Conservation (phyloP, 768 basidiomycete genomes). For the Chiua virens region DNA sequence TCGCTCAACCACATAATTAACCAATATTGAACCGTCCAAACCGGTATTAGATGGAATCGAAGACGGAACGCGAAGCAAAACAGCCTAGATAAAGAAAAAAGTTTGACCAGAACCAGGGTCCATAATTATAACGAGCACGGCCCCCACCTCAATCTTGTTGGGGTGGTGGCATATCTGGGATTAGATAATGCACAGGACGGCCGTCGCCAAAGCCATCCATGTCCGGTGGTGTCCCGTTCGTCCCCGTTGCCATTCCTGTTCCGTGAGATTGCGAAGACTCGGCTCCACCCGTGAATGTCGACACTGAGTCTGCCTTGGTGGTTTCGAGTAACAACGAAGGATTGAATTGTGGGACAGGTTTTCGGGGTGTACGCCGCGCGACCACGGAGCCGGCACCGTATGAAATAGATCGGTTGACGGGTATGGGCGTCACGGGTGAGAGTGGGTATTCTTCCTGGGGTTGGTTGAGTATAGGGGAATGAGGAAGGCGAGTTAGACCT, state of each 20-base stretch:
- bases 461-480: slow-evolving; percentile 15
- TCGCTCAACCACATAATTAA: too few species aligned
- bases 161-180: slow-evolving; percentile 54
- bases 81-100: not conserved
- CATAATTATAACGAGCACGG: not conserved
- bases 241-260: slow-evolving; percentile 12
- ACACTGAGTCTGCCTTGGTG: slow-evolving; percentile 19
- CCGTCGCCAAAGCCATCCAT: slow-evolving; percentile 46
- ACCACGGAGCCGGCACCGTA: slow-evolving; percentile 19
- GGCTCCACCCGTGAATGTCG: slow-evolving; percentile 19
- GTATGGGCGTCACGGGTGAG: slow-evolving; percentile 19
- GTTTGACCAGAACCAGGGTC: not conserved
- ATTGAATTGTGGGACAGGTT: slow-evolving; percentile 58
- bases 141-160: slow-evolving; percentile 24
- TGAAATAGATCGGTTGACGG: slow-evolving; percentile 31
- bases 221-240: slow-evolving; percentile 12
- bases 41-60: slow-evolving; percentile 5
- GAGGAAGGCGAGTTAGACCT: slow-evolving; percentile 12
- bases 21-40: not conserved
- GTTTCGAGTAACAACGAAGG: slow-evolving; percentile 28
- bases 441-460: slow-evolving; percentile 32
- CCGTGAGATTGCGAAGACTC: slow-evolving; percentile 32
- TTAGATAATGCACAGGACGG: slow-evolving; percentile 54
- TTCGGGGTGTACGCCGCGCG: slow-evolving; percentile 41
- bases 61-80: slow-evolving; percentile 1